Base-by-base conservation (phyloP, 2,329 filamentous ascomycete genomes). In the Fusarium sp. region DNA sequence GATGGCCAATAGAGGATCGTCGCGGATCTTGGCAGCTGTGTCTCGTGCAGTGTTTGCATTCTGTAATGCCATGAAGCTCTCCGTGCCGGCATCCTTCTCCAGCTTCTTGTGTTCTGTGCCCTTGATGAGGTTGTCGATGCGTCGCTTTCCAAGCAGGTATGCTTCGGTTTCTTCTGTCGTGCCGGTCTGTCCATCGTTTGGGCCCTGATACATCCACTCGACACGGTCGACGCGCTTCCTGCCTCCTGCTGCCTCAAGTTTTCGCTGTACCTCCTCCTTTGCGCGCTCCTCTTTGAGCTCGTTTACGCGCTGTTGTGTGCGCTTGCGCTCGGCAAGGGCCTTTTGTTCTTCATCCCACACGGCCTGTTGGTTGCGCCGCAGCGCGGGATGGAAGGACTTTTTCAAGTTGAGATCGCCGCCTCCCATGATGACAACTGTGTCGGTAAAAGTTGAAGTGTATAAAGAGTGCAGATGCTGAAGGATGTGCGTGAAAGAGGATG, bases 121-220 rank as follows among this genome's bases (percentile, higher is more conserved):
- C 78, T 96, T 88, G 56, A 99, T 85, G 34, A 89, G 78, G 14
- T 91, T 90, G 82, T 98, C 95, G 77, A 99, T 95, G 61, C 94
- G 88, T 61, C 96, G 87, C 84, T 98, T 98, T 53, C 96, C 96
- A 15, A 99, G 85, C 2, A 99, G 82, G 78, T 97, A 99, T 6
- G 92, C 94, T 77, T 99, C 96, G 82, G 93, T 94, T 81, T 98
- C 96, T 79, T 98, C 95, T 6, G 87, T 88, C 39, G 89, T 93
- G 31, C 91, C 92, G n/a, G 85, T 84, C 75, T 92, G 91, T 36
- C 93, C 93, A 75, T 88, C 85, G 50, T 91, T 92, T 9, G 96
- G 94, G 2, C 95, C 95, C 73, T 92, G 89, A 81, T 99, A 99
- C 94, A 99, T 98, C 93, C 96, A 99, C 75, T 98, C 96, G 26